Conservation (phyloP, 1,139 yeast genomes). For the Zygoascus meyerae region DNA sequence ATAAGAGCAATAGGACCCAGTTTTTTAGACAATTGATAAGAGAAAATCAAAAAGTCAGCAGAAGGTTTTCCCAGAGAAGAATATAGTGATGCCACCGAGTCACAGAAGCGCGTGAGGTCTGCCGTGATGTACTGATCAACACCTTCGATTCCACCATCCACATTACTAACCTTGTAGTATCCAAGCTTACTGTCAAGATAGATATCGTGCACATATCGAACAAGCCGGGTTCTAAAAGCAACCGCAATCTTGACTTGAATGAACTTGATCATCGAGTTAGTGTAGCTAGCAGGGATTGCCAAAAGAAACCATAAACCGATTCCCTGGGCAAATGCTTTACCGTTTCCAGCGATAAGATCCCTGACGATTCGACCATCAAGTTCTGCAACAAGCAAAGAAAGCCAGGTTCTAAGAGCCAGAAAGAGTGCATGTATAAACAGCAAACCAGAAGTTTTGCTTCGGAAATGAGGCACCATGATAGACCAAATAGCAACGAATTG, state of each 20-base stretch:
- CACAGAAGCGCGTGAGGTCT: conserved; percentile 78
- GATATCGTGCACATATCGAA: conserved; percentile 84
- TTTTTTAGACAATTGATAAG: conserved; percentile 76
- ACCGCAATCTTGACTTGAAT: conserved; percentile 71
- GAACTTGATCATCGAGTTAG: conserved; percentile 84
- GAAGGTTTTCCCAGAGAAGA: conserved; percentile 90
- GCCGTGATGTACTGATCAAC: conserved; percentile 76
- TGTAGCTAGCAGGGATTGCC: conserved; percentile 90
- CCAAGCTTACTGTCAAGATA: conserved; percentile 77
- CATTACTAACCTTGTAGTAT: conserved; percentile 59
- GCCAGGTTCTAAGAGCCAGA: conserved; percentile 77
- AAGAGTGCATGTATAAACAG: conserved; percentile 69
- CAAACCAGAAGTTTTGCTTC: conserved; percentile 61
- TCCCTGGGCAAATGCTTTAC: conserved; percentile 68
- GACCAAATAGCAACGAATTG: conserved; percentile 76
- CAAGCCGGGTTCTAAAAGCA: conserved; percentile 77
- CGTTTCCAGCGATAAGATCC: conserved; percentile 79
- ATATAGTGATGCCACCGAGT: conserved; percentile 74
- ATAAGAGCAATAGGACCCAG: conserved; percentile 79
- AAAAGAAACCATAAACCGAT: conserved; percentile 79
- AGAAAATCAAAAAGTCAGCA: conserved; percentile 80
- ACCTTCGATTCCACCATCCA: conserved; percentile 43
- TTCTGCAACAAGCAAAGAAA: conserved; percentile 78
- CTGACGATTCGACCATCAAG: conserved; percentile 90
- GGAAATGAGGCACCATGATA: conserved; percentile 69